A percentile compares a stretch with the other conserved stretches of the same genome.
Evolutionary conservation across 1,139 yeast species (phyloP).

Genomic region (Yamadazyma atlantica): DNA sequence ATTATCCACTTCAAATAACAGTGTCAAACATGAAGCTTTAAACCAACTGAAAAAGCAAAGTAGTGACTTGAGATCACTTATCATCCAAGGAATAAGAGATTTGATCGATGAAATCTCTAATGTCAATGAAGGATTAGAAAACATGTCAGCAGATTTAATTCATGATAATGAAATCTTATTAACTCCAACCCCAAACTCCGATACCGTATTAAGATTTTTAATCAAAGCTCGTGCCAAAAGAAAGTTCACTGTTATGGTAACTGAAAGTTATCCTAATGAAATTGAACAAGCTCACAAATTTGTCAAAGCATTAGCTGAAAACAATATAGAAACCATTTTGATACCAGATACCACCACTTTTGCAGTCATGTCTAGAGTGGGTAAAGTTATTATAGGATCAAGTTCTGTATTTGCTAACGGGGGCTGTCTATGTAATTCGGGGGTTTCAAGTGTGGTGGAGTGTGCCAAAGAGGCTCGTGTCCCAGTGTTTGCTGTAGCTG

Average conservation of each 20-base stretch:
- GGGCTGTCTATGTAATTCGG: conserved; percentile 86
- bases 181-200: conserved; percentile 92
- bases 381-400: conserved; percentile 92
- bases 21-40: conserved; percentile 21
- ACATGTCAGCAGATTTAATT: conserved; percentile 87
- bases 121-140: conserved; percentile 87
- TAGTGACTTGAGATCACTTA: conserved; percentile 78
- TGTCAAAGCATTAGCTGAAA: conserved; percentile 76
- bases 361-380: conserved; percentile 97
- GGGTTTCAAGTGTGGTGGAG: conserved; percentile 91
- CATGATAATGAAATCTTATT: conserved; percentile 91
- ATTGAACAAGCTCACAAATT: conserved; percentile 72
- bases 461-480: conserved; percentile 94
- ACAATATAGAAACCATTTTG: conserved; percentile 85
- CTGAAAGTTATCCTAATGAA: conserved; percentile 91
- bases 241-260: conserved; percentile 86
- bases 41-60: conserved; percentile 41
- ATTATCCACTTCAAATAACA: conserved; percentile 57
- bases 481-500: conserved; percentile 95
- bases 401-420: conserved; percentile 94
- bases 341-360: conserved; percentile 92
- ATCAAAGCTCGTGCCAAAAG: conserved; percentile 87
- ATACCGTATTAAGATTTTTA: conserved; percentile 83
- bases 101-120: conserved; percentile 88
- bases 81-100: conserved; percentile 92